Conservation (phyloP, 2,329 filamentous ascomycete genomes). For the Nannizziopsis arthrosporioides region DNA sequence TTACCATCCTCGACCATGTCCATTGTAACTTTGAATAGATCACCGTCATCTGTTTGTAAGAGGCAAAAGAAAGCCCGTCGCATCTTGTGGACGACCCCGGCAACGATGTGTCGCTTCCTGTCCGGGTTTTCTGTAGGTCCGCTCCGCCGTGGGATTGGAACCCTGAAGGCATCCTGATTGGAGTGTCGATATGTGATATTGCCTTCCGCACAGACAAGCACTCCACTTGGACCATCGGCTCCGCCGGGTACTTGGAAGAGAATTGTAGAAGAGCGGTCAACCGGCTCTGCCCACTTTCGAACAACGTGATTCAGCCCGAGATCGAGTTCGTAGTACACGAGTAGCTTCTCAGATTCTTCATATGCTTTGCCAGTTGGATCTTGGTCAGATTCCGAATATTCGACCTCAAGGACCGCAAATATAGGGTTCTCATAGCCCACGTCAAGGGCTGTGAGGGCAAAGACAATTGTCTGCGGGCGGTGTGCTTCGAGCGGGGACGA, state of each 20-base stretch:
- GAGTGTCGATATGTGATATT: conserved; percentile 96
- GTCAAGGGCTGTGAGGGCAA: conserved; percentile 77
- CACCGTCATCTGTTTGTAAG: conserved; percentile 91
- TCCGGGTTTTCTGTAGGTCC: conserved; percentile 87
- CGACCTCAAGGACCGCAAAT: conserved; percentile 87
- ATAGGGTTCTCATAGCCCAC: conserved; percentile 96
- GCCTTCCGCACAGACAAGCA: conserved; percentile 87
- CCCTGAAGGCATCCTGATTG: conserved; percentile 77
- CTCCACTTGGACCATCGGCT: conserved; percentile 84
- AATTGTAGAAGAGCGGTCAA: conserved; percentile 77
- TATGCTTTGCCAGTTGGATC: conserved; percentile 76
- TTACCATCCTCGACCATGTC: conserved; percentile 77
- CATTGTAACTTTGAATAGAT: conserved; percentile 90
- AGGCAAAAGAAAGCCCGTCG: conserved; percentile 97
- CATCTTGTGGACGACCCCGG: conserved; percentile 95
- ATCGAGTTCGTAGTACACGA: conserved; percentile 97
- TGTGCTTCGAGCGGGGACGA: conserved; percentile 95
- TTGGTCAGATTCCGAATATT: conserved; percentile 83
- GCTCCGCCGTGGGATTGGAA: conserved; percentile 75
- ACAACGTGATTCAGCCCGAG: conserved; percentile 95
- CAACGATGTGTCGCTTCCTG: conserved; percentile 73
- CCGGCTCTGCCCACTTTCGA: conserved; percentile 86
- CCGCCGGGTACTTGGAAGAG: conserved; percentile 94
- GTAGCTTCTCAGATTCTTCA: conserved; percentile 70
- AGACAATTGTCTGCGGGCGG: conserved; percentile 80